These are phyloP conservation scores for Neoascochyta sp. DNA, from an alignment of 2,329 filamentous ascomycete species.

Conservation along the genomic window DNA sequence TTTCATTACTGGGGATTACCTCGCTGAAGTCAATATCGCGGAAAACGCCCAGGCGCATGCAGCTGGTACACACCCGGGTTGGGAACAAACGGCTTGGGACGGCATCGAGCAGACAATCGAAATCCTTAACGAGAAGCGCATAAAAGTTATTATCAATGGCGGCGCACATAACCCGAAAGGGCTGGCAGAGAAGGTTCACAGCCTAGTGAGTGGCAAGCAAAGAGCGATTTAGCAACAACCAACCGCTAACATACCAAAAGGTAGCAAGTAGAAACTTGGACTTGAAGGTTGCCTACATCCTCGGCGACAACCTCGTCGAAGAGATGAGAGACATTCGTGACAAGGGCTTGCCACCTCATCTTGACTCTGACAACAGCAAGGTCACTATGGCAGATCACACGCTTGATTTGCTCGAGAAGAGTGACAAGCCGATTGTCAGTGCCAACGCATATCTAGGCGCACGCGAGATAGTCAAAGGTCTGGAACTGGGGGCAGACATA, in stretches of 20 bases:
- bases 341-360: constrained; percentile 41
- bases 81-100: constrained; percentile 49
- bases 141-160: constrained; percentile 57
- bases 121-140: constrained; percentile 46
- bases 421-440: constrained; percentile 39
- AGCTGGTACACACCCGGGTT: constrained; percentile 43
- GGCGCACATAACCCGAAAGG: constrained; percentile 55
- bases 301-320: constrained; percentile 46
- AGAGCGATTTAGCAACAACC: neutral
- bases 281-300: constrained; percentile 46
- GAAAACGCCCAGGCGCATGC: constrained; percentile 44
- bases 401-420: constrained; percentile 38
- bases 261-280: constrained; percentile 32
- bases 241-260: constrained; percentile 14
- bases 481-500: constrained; percentile 34
- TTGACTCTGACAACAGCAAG: constrained; percentile 41
- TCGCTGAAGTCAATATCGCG: constrained; percentile 47
- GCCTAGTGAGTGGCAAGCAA: constrained; percentile 29
- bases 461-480: constrained; percentile 28
- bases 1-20: constrained; percentile 43
- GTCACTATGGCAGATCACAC: constrained; percentile 37
- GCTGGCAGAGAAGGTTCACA: constrained; percentile 46
- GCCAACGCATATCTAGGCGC: constrained; percentile 55
- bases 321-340: constrained; percentile 27
- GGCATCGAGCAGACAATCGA: constrained; percentile 47